Base-by-base conservation (phyloP, 257 asterid species). In the Salvia rosmarinus region DNA sequence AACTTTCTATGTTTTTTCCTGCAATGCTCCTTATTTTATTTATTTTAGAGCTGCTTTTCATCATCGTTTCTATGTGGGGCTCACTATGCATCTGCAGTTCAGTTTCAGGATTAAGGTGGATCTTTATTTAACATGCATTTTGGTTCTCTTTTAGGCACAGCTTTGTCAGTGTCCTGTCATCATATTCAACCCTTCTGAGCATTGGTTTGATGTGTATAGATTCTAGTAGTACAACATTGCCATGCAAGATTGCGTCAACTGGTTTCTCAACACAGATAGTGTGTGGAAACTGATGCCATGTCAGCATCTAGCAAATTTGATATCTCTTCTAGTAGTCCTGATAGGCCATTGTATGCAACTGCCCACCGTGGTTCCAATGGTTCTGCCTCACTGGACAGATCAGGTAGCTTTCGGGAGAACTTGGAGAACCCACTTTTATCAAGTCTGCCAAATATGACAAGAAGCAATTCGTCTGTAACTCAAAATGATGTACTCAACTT, bases 271-370 rank as follows among this genome's bases (percentile, higher is more conserved):
- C 86, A 85, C 83, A 66, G 86, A 81, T 73, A 72, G 83, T 51
- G 82, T 75, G 82, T 79, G 87, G 84, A 79, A 81, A 75, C 83
- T 84, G 89, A 84, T 85, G 88, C 92, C 59, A 93, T 93, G 98
- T 85, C 95, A 78, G 93, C 95, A 78, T 87, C 95, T 79, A 85
- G 90, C 83, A 93, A 90, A 82, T 88, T 82, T 79, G 97, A 90
- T 82, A 78, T 77, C 56, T 82, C 97, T 84, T 88, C 95, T 67
- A 82, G 84, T 82, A 90, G 95, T 84, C 94, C 96, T 66, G 97
- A 93, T 80, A 90, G 91, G 89, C 82, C 87, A n/a, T 67, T 78
- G 75, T 87, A 88, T 78, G 70, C 88, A 71, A 77, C 98, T 73
- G 93, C 85, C 63, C 89, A 81, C 81, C 95, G 97, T 78, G 89